A percentile compares a stretch with the other conserved stretches of the same genome.
Conservation (phyloP, 83 land plant genomes). For the Thuja plicata region DNA sequence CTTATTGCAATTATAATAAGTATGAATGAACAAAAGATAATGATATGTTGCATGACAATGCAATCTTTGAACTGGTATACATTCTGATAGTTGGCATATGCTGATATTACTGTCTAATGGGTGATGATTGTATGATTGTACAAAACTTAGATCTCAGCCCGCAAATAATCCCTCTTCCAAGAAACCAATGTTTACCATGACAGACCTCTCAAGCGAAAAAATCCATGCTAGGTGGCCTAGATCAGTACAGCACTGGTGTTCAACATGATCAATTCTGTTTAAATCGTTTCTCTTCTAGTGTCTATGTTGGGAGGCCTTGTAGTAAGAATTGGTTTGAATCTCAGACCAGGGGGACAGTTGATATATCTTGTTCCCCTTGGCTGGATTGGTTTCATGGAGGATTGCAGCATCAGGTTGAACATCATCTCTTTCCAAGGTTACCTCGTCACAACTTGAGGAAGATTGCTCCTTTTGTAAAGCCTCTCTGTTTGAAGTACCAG, state of each 20-base stretch:
- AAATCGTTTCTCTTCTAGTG: constrained; percentile 79
- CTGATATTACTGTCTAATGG: too few species aligned
- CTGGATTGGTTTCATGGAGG: constrained; percentile 98
- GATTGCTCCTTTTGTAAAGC: constrained; percentile 52
- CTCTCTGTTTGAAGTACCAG: constrained; percentile 76
- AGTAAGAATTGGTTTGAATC: constrained; percentile 67
- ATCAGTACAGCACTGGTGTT: constrained; percentile 46
- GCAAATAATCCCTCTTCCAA: too few species aligned
- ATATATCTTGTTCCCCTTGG: constrained; percentile 65
- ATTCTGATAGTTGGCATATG: too few species aligned
- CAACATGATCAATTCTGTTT: constrained; percentile 88
- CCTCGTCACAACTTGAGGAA: constrained; percentile 83
- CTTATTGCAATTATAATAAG: too few species aligned
- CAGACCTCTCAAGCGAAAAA: neutral
- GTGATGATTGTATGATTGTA: too few species aligned
- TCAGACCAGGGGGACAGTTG: constrained; percentile 72
- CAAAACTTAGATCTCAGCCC: too few species aligned
- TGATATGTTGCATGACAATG: too few species aligned
- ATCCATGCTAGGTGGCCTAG: neutral
- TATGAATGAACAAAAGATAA: too few species aligned
- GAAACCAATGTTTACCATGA: neutral
- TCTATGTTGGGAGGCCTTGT: constrained; percentile 66
- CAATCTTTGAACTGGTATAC: too few species aligned
- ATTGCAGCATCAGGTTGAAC: constrained; percentile 83
- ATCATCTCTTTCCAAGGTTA: constrained; percentile 74